Base-by-base conservation (phyloP, 495 filamentous ascomycete species). In the Chaetomidium leptoderma region DNA sequence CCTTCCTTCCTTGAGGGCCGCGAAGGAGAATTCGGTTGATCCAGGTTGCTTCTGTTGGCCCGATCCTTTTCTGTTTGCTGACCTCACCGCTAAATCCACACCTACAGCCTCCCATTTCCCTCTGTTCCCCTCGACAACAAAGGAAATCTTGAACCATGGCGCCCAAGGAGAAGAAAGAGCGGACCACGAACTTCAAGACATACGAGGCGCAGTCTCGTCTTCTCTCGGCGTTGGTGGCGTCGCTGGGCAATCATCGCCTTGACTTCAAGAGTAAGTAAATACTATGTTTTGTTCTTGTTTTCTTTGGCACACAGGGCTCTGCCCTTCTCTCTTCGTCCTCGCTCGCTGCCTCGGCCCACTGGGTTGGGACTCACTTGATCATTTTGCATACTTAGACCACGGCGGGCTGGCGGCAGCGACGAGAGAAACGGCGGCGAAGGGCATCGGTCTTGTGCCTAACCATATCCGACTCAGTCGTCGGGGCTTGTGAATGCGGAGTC, bases 161-260 rank as follows among this genome's bases (percentile, higher is more conserved):
- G 19, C n/a, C 46, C 13, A 55, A 47, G 19, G 32, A 24, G 32
- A 16, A 24, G 11, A 55, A 55, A 16, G 47, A 53, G 47, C 27
- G 17, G 30, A n/a, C 43, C 24, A 36, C 67, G 2, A 80, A 79
- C 50, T 83, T 80, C 64, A 74, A 71, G 32, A 73, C 65, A 14
- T 77, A 74, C 61, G 79, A 82, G 63, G 64, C 72, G 0, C 72
- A 72, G 56, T 66, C 70, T 7, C 77, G 80, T 29, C 72, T 83
- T 5, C 65, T 83, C 0, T 74, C 77, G 4, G 80, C 80, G 4
- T 59, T 82, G n/a, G 51, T 83, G 2, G 79, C 77, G 0, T 70
- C 78, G 19, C 69, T 74, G 29, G 70, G 70, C 0, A 68, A 71
- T 3, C 46, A 69, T 2, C 74, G 72, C 45, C 68, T 81, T 1